Percentiles rank a stretch among this genome's conserved stretches.
Conservation (phyloP, 257 asterid species). For the Solanum tacnaense region DNA sequence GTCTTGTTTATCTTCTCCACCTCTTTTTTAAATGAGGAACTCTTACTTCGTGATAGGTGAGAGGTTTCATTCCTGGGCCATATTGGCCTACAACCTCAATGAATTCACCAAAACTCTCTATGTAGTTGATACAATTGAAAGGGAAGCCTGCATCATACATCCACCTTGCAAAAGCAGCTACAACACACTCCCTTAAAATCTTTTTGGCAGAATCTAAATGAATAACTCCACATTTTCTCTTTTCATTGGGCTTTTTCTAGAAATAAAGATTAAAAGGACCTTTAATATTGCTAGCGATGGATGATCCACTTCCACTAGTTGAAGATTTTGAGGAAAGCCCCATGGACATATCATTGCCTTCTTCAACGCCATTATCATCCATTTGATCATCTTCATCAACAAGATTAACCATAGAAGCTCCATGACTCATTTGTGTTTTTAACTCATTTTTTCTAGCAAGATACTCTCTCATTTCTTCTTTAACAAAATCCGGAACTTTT, state of each 20-base stretch:
- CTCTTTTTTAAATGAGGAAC: constrained; percentile 1
- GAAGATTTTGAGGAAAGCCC: background rate
- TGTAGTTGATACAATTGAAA: background rate
- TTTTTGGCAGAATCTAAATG: background rate
- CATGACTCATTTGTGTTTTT: background rate
- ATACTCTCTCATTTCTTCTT: background rate
- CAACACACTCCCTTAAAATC: background rate
- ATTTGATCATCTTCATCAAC: background rate
- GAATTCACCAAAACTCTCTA: background rate
- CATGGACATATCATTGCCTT: background rate
- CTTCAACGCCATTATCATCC: background rate
- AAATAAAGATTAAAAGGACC: background rate
- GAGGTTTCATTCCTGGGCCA: background rate
- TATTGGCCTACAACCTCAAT: background rate
- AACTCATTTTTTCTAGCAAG: background rate
- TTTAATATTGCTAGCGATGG: background rate
- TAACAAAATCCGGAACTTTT: background rate
- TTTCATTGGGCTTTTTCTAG: background rate
- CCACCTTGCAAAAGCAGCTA: background rate
- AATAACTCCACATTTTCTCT: background rate
- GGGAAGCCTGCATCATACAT: background rate
- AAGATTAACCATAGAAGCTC: background rate
- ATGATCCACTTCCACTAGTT: background rate
- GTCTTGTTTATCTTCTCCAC: background rate
- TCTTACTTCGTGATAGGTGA: background rate